These are phyloP conservation scores for Penicillium sp. DNA, from an alignment of 2,329 filamentous ascomycete species.

Conservation along the genomic window DNA sequence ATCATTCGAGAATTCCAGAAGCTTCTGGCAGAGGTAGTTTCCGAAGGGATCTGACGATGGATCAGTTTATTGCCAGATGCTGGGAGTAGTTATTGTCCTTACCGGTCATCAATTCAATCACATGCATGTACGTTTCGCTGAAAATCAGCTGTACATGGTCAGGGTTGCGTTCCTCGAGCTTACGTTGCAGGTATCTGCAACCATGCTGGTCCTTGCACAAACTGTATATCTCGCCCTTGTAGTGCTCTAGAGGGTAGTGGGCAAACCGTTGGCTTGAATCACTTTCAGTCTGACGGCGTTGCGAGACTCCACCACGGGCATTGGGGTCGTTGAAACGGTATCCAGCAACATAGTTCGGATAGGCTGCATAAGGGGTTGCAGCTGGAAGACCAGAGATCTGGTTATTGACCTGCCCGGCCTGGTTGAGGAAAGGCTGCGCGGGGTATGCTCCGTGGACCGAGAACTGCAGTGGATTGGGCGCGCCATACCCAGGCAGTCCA, in stretches of 20 bases:
- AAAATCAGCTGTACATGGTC: constrained; percentile 92
- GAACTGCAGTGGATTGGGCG: constrained; percentile 41
- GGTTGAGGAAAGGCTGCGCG: constrained; percentile 60
- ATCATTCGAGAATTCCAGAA: constrained; percentile 92
- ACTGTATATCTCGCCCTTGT: constrained; percentile 81
- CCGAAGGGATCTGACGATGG: constrained; percentile 77
- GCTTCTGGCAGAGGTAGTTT: constrained; percentile 98
- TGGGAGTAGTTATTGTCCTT: constrained; percentile 21
- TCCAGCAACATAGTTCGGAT: constrained; percentile 53
- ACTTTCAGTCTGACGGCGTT: constrained; percentile 55
- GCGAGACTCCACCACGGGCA: constrained; percentile 73
- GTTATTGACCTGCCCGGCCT: constrained; percentile 40
- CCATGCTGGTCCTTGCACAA: constrained; percentile 98
- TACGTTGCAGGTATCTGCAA: constrained; percentile 95
- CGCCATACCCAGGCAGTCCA: constrained; percentile 26
- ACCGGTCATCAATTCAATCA: constrained; percentile 94
- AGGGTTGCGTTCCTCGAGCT: constrained; percentile 85
- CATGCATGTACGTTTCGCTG: constrained; percentile 87
- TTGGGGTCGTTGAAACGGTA: constrained; percentile 73
- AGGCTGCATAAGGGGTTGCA: constrained; percentile 60
- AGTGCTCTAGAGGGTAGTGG: constrained; percentile 79
- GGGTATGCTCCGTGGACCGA: constrained; percentile 56
- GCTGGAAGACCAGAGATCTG: constrained; percentile 53
- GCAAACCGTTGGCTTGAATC: constrained; percentile 71
- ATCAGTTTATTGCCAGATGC: neutral